Base-by-base conservation (phyloP, 2,329 filamentous ascomycete species). In the Colletotrichum endophyticum region DNA sequence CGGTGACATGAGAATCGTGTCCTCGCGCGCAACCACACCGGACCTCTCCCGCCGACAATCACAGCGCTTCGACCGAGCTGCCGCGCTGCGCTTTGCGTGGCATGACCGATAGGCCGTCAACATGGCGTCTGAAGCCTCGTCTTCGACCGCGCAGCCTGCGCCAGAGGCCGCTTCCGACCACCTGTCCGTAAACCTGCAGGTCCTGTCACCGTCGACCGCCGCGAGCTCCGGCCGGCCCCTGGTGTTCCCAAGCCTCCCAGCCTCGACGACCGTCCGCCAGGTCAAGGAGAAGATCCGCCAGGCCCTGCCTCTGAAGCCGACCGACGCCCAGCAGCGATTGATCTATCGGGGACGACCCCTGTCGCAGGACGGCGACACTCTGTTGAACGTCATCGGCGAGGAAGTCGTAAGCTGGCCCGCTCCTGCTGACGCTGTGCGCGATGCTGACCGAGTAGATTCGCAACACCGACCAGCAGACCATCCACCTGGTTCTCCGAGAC, bases 301-400 rank as follows among this genome's bases (percentile, higher is more conserved):
- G 79, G 80, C 82, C 5, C 81, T 93, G 57, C 83, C 86, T 28
- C 82, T 88, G 61, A 88, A 87, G 68, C 91, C 91, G 5, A 79
- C 86, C 19, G 87, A 91, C 76, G 87, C 91, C 39, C 86, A 89
- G 39, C 91, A 93, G 81, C 87, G 92, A 57, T 83, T 94, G 75
- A 93, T 94, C 49, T 89, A 93, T 79, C 87, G 89, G 57, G 92
- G 92, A 1, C 89, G 91, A 44, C 86, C 92, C 63, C 84, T 93
- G 64, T 82, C 86, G 34, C 88, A 88, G 66, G 91, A 92, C 49
- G 83, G 84, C 13, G 90, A 92, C 73, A 92, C 88, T 19, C 85
- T 94, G 84, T 80, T 87, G 28, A 88, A 91, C 49, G 83, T 93
- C 5, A 91, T 93, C 80, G 91, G 91, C 5, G 84, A 87, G 72